Evolutionary conservation across 2,329 filamentous ascomycete genomes (phyloP).

Genomic region (Diplodia scrobiculata): DNA sequence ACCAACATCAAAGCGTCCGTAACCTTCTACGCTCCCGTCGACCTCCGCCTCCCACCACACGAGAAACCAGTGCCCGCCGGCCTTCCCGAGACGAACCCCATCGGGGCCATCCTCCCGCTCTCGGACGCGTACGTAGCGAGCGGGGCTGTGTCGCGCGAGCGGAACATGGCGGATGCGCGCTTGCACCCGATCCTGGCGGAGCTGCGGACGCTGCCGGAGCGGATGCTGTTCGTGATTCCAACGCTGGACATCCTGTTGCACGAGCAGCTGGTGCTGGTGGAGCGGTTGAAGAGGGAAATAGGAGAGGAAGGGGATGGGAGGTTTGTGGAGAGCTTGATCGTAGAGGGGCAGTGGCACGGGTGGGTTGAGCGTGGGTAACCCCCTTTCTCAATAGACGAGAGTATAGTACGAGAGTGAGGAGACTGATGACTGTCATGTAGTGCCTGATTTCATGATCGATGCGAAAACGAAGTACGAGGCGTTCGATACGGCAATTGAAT

Average conservation of each 20-base stretch:
- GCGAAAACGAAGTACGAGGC: slow-evolving; percentile 30
- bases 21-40: slow-evolving; percentile 45
- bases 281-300: slow-evolving; percentile 40
- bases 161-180: slow-evolving; percentile 33
- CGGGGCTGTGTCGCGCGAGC: slow-evolving; percentile 24
- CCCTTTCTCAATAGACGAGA: not conserved
- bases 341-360: slow-evolving; percentile 40
- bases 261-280: slow-evolving; percentile 47
- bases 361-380: slow-evolving; percentile 37
- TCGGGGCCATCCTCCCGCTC: slow-evolving; percentile 33
- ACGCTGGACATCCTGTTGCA: slow-evolving; percentile 48
- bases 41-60: slow-evolving; percentile 23
- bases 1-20: slow-evolving; percentile 34
- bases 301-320: slow-evolving; percentile 33
- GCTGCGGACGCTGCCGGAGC: slow-evolving; percentile 42
- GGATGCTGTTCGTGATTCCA: slow-evolving; percentile 48
- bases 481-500: slow-evolving; percentile 31
- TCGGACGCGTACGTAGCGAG: slow-evolving; percentile 50
- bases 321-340: slow-evolving; percentile 35
- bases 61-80: not conserved
- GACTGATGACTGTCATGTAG: slow-evolving; percentile 16
- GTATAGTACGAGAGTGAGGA: not conserved
- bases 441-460: slow-evolving; percentile 32
- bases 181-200: slow-evolving; percentile 46
- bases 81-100: not conserved